Evolutionary conservation across 2,329 filamentous ascomycete genomes (phyloP).

Genomic region (Talaromyces sp.): DNA sequence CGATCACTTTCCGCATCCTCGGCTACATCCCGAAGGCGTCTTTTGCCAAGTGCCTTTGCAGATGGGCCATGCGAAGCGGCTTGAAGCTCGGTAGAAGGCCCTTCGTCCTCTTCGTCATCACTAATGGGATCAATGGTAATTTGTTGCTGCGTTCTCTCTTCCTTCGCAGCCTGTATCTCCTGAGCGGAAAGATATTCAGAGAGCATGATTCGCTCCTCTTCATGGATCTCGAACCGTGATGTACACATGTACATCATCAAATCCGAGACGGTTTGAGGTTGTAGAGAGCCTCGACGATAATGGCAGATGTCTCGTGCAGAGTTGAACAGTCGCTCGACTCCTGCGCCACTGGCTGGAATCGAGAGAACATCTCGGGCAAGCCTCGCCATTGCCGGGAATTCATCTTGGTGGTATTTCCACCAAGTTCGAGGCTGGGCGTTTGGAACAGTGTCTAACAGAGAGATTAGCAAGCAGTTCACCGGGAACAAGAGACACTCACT

Average conservation of each 20-base stretch:
- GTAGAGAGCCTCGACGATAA: constrained; percentile 9
- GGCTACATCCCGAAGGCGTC: too few relatives aligned
- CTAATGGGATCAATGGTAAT: neutral
- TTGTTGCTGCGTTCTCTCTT: neutral
- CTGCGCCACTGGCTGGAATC: constrained; percentile 3
- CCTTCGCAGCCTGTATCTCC: neutral
- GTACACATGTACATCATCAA: constrained; percentile 16
- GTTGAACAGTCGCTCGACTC: constrained; percentile 17
- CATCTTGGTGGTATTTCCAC: constrained; percentile 5
- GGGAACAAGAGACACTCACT: too few relatives aligned
- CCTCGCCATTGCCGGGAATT: constrained; percentile 6
- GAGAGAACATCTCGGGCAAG: constrained; percentile 6
- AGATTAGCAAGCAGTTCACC: neutral
- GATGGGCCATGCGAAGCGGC: too few relatives aligned
- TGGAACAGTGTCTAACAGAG: neutral
- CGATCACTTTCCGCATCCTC: too few relatives aligned
- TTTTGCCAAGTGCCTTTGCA: too few relatives aligned
- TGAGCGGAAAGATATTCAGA: neutral
- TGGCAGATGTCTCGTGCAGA: constrained; percentile 16
- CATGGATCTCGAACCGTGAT: constrained; percentile 9
- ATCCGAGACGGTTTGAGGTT: neutral
- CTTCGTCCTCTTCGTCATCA: neutral
- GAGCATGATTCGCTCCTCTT: neutral
- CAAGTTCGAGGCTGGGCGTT: neutral
- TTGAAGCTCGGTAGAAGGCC: too few relatives aligned